A percentile compares a stretch with the other conserved stretches of the same genome.
Evolutionary conservation across 139 green algal species (phyloP).

Genomic region (Auxenochlorella pyrenoidosa): DNA sequence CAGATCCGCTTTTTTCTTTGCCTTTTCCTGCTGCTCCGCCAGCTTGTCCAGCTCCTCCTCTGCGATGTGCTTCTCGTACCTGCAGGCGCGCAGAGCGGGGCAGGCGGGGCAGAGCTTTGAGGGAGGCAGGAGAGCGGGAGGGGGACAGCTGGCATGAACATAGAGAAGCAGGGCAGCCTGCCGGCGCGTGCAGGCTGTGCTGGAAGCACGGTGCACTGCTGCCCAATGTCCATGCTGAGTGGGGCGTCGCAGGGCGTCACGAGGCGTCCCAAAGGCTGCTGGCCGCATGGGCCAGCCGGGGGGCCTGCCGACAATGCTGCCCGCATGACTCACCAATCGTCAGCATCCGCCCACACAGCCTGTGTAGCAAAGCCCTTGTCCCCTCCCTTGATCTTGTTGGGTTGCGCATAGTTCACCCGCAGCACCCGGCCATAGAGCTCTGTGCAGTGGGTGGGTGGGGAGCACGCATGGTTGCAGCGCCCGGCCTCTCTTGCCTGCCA

Average conservation of each 20-base stretch:
- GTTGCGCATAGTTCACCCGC: constrained; percentile 90
- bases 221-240: no score
- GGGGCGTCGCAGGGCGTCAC: no score
- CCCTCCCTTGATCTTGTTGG: constrained; percentile 94
- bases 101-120: neutral
- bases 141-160: neutral
- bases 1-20: neutral
- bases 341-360: constrained; percentile 78
- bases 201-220: no score
- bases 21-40: constrained; percentile 54
- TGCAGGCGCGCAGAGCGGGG: neutral
- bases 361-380: constrained; percentile 84
- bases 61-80: constrained; percentile 64
- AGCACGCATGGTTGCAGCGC: neutral
- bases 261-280: neutral
- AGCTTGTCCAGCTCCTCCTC: constrained; percentile 69
- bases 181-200: no score
- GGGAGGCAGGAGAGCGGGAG: neutral
- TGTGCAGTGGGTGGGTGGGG: neutral
- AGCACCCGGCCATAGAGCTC: constrained; percentile 78
- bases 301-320: neutral
- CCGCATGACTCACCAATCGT: constrained; percentile 52
- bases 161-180: no score
- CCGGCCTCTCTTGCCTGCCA: no score
- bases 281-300: no score